phyloP scores from a whole-genome alignment of 768 basidiomycete genomes.

The Gymnopilus dilepis region DNA sequence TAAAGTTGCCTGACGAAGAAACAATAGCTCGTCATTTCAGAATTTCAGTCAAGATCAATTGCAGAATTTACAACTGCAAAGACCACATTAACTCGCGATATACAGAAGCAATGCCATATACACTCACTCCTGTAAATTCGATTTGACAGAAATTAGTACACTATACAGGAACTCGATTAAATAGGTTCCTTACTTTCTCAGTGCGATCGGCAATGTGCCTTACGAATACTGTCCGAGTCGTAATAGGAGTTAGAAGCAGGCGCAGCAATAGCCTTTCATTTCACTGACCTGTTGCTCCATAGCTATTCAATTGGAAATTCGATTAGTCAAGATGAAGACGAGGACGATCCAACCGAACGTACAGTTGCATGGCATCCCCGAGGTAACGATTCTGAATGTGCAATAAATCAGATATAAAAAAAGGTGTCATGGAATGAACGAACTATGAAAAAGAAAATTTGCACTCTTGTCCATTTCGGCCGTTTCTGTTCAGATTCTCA shows the following conservation, averaged over 20 bases:
- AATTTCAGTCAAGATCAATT: neutral
- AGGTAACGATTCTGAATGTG: constrained; percentile 18
- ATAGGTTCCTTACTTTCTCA: neutral
- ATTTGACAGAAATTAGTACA: neutral
- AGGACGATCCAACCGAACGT: neutral
- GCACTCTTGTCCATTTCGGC: constrained; percentile 17
- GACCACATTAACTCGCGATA: neutral
- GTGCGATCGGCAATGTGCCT: neutral
- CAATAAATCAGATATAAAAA: neutral
- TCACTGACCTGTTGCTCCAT: neutral
- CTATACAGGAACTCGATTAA: neutral
- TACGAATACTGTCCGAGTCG: neutral
- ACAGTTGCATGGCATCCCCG: constrained; percentile 11
- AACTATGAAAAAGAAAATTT: constrained; percentile 17
- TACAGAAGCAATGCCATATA: neutral
- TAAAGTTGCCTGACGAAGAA: neutral
- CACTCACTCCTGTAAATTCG: constrained; percentile 1
- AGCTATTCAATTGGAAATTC: neutral
- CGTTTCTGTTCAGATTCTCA: constrained; percentile 9
- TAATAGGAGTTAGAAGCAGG: neutral
- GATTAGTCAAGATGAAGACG: neutral
- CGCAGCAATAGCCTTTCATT: neutral
- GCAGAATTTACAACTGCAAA: neutral
- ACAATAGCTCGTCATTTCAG: neutral
- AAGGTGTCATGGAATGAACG: neutral